Conservation (phyloP, 2,329 filamentous ascomycete genomes). For the Botrytis sinoallii region DNA sequence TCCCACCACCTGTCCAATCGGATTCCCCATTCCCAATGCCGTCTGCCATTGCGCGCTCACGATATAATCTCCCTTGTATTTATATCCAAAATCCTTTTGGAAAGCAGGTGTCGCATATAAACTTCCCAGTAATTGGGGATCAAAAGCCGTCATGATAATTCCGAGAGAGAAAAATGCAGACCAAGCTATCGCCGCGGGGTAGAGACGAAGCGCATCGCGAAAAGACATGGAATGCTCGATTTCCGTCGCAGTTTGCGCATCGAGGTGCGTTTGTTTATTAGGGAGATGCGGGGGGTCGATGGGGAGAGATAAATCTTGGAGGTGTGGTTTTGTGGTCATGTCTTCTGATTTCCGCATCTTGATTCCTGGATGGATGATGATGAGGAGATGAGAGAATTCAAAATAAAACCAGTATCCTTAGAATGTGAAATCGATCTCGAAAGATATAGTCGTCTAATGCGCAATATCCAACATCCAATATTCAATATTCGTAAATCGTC, state of each 20-base stretch:
- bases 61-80: constrained; percentile 26
- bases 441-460: not conserved
- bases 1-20: constrained; percentile 31
- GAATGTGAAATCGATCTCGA: not conserved
- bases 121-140: constrained; percentile 29
- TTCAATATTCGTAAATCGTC: not conserved
- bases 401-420: not conserved
- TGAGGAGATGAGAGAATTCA: not conserved
- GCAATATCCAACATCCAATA: not conserved
- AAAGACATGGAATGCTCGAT: constrained; percentile 29
- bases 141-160: constrained; percentile 32
- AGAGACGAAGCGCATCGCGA: constrained; percentile 26
- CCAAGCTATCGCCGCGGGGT: constrained; percentile 31
- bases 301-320: not conserved
- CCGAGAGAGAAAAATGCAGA: constrained; percentile 31
- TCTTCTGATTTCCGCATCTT: not conserved
- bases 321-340: not conserved
- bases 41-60: constrained; percentile 34
- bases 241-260: constrained; percentile 23
- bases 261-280: not conserved
- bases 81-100: constrained; percentile 26
- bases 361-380: not conserved
- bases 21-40: constrained; percentile 31
- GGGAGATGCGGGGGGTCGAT: not conserved
- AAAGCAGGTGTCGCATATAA: constrained; percentile 33